Base-by-base conservation (phyloP, 1,284 basidiomycete genomes). In the Ustanciosporium gigantosporum region DNA sequence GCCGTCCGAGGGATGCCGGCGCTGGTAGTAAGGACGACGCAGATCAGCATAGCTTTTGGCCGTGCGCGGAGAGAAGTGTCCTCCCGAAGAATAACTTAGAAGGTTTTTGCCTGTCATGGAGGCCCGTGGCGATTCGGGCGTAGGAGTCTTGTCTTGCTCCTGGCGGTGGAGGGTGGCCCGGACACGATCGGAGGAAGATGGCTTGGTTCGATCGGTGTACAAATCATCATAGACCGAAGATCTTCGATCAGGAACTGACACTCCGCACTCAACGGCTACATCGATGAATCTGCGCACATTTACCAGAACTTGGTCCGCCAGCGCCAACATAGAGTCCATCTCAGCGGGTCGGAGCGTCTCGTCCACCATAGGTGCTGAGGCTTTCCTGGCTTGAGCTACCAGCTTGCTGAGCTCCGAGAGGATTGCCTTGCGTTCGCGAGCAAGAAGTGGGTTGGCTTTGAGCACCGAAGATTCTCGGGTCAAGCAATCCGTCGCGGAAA, bases 401-500 rank as follows among this genome's bases (percentile, higher is more conserved):
- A 98, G 83, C 15, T 85, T 83, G 5, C 89, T 89, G 24, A 98
- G 83, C 49, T 88, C 86, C 0, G 87, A 85, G 23, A 97, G 81
- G 43, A 98, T 87, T 34, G 85, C 83, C 73, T 90, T 89, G 40
- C 93, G 85, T 73, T 91, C 88, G 47, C 86, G 83, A 3, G 85
- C 85, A 20, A 97, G 82, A 2, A 82, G 66, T 0, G 88, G 84
- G 68, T 86, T 86, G 21, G 82, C 82, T 46, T 83, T 83, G 24
- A 97, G 83, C 13, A 88, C 79, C 0, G 83, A 81, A 1, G 90
- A 88, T 56, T 94, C 90, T 48, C 90, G 88, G 25, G 86, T 86
- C 21, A 96, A 82, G 60, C 91, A 95, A 56, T 89, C 89, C 13
- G 91, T 88, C 9, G 88, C 85, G 21, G 87, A 85, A 31, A 98